phyloP scores from a whole-genome alignment of 768 basidiomycete species.

The Suillus subaureus region DNA sequence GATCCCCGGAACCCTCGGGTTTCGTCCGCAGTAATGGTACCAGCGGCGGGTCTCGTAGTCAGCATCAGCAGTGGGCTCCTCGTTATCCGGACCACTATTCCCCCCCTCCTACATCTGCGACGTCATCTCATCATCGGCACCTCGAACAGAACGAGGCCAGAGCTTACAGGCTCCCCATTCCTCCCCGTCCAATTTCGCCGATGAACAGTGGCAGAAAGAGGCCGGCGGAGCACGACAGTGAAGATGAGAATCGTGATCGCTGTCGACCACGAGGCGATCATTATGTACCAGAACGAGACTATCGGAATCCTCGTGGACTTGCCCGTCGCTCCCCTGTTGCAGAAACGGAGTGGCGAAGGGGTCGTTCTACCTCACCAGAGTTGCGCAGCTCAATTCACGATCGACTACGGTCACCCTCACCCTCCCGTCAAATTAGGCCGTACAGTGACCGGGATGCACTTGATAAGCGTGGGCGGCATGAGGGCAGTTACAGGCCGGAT shows the following conservation, averaged over 20 bases:
- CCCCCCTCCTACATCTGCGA: constrained; percentile 9
- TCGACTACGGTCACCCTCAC: not conserved
- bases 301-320: constrained; percentile 6
- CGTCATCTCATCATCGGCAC: not conserved
- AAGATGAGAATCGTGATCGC: constrained; percentile 20
- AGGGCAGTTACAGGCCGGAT: not conserved
- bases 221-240: constrained; percentile 21
- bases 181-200: constrained; percentile 15
- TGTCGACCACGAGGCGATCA: constrained; percentile 27
- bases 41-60: constrained; percentile 14
- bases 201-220: constrained; percentile 22
- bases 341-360: constrained; percentile 18
- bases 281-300: constrained; percentile 17
- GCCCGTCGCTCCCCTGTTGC: constrained; percentile 2
- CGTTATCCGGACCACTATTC: constrained; percentile 15
- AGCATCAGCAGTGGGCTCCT: constrained; percentile 10
- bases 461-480: not conserved
- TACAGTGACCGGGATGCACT: not conserved
- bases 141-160: not conserved
- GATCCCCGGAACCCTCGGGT: constrained; percentile 15
- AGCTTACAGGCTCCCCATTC: constrained; percentile 5
- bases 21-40: constrained; percentile 8
- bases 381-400: not conserved
- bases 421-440: not conserved
- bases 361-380: not conserved